phyloP scores from a whole-genome alignment of 371 early-diverging fungal species.

The Syncephalastrum contaminatum region DNA sequence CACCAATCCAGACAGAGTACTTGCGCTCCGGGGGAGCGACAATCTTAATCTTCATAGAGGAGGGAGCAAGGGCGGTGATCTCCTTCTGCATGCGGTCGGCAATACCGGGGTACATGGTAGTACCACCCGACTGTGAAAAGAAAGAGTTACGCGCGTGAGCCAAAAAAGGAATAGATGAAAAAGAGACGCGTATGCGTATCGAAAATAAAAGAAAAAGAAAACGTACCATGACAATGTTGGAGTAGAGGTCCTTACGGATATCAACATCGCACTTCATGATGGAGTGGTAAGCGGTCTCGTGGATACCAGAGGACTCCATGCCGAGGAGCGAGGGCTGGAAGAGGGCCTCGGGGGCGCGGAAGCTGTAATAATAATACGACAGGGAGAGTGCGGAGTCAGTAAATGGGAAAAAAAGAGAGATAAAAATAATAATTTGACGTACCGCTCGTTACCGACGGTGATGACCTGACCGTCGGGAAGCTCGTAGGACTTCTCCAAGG shows the following conservation, averaged over 20 bases:
- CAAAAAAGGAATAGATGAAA: too few species aligned
- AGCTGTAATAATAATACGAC: slow-evolving; percentile 45
- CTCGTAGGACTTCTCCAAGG: slow-evolving; percentile 97
- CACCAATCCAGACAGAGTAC: slow-evolving; percentile 99
- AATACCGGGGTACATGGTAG: slow-evolving; percentile 96
- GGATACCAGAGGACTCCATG: slow-evolving; percentile 91
- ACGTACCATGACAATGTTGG: slow-evolving; percentile 89
- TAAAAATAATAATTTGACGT: slow-evolving; percentile 13
- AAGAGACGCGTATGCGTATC: too few species aligned
- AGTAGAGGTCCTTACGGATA: slow-evolving; percentile 96
- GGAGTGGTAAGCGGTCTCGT: slow-evolving; percentile 93
- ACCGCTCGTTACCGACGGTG: slow-evolving; percentile 96
- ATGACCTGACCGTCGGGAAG: slow-evolving; percentile 99
- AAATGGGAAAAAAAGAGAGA: background rate
- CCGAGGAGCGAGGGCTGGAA: slow-evolving; percentile 98
- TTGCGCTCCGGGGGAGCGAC: slow-evolving; percentile 99
- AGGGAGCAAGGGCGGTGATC: slow-evolving; percentile 96
- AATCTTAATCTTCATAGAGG: slow-evolving; percentile 99
- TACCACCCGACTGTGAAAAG: slow-evolving; percentile 63
- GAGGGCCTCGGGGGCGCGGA: slow-evolving; percentile 98
- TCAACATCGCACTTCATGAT: slow-evolving; percentile 99
- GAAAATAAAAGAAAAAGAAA: too few species aligned
- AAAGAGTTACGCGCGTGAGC: background rate
- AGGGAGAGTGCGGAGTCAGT: background rate
- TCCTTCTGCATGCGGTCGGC: slow-evolving; percentile 99